Percentiles rank a stretch among this genome's conserved stretches.
Conservation (phyloP, 177 flowering plant genomes). For the Tripterygium wilfordii region DNA sequence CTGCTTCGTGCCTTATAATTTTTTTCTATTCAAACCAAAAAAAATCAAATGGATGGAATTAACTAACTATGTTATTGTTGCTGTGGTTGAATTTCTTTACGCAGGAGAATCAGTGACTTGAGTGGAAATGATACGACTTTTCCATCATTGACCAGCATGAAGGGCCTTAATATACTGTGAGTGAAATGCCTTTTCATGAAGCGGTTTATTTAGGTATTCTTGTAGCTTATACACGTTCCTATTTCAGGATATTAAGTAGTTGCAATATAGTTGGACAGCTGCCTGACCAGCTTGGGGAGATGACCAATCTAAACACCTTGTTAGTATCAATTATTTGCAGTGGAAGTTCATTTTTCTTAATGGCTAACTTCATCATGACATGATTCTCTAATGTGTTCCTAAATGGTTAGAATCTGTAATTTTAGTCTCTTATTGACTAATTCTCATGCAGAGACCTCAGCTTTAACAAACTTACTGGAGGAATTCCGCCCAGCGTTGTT, state of each 20-base stretch:
- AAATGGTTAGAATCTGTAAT: no score
- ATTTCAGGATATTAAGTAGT: conserved; percentile 45
- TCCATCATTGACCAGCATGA: conserved; percentile 25
- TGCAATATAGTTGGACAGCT: conserved; percentile 40
- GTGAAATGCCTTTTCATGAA: conserved; percentile 2
- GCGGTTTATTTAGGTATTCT: not conserved
- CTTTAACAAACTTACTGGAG: conserved; percentile 30
- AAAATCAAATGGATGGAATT: no score
- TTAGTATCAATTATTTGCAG: conserved; percentile 17
- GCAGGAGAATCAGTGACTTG: conserved; percentile 55
- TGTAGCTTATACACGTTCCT: not conserved
- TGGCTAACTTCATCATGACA: no score
- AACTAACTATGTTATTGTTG: not conserved
- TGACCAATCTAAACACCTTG: conserved; percentile 28
- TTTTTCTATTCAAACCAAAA: no score
- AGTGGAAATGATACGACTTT: conserved; percentile 28
- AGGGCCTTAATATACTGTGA: conserved; percentile 27
- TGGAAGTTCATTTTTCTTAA: not conserved
- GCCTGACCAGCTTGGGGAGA: conserved; percentile 27
- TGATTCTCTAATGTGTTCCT: no score
- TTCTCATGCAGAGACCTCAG: conserved; percentile 33
- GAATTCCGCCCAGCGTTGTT: conserved; percentile 15
- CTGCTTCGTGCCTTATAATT: no score
- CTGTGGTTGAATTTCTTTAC: not conserved
- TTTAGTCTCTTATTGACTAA: not conserved